phyloP scores from a whole-genome alignment of 345 rosid genomes.

The Acer negundo region DNA sequence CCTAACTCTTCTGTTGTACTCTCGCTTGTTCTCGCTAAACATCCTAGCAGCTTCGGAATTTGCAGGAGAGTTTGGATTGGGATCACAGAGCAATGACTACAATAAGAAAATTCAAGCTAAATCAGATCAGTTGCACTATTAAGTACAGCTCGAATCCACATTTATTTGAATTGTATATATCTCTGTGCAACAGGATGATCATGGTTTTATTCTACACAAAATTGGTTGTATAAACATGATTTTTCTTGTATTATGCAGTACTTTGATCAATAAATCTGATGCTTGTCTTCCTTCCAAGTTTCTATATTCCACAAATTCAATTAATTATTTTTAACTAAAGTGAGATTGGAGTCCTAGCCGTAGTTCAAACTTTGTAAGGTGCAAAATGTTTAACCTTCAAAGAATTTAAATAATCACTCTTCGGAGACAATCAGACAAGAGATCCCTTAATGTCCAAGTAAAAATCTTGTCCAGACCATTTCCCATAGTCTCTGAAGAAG shows the following conservation, averaged over 20 bases:
- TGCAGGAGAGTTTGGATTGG: constrained; percentile 81
- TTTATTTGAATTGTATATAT: neutral
- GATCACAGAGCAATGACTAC: constrained; percentile 76
- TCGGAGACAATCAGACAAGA: too few species aligned
- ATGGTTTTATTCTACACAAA: neutral
- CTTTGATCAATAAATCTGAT: too few species aligned
- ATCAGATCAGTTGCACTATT: neutral
- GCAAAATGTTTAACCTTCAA: too few species aligned
- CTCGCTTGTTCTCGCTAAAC: constrained; percentile 76
- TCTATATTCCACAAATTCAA: neutral
- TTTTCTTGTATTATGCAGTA: neutral
- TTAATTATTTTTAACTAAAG: neutral
- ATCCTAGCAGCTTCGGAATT: constrained; percentile 78
- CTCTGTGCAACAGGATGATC: neutral
- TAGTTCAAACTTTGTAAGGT: neutral
- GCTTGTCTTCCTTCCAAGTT: neutral
- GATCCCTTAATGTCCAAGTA: too few species aligned
- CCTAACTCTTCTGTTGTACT: constrained; percentile 64
- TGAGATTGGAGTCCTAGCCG: neutral
- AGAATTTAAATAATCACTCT: too few species aligned
- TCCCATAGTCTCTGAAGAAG: too few species aligned
- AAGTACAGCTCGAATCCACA: neutral
- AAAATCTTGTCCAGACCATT: too few species aligned
- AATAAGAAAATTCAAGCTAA: constrained; percentile 7
- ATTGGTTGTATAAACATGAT: neutral